Evolutionary conservation across 2,329 filamentous ascomycete species (phyloP).

Genomic region (Aspergillus candidus): DNA sequence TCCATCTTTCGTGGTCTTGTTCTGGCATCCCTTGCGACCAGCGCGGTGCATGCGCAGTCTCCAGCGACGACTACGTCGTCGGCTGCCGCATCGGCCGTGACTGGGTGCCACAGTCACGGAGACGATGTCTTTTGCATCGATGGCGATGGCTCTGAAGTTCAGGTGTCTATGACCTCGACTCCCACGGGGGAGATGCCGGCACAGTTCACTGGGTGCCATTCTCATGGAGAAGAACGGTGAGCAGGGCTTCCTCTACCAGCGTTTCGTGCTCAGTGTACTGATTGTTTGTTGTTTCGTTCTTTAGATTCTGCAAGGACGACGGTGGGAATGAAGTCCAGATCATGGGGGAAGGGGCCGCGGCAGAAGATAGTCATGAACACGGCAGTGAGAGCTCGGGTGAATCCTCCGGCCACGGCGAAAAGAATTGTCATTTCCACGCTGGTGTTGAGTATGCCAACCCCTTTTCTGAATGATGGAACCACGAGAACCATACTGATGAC

Average conservation of each 20-base stretch:
- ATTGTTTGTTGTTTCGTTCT: neutral
- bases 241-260: conserved; percentile 1
- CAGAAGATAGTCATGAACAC: conserved; percentile 21
- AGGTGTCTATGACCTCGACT: conserved; percentile 42
- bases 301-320: conserved; percentile 57
- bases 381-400: conserved; percentile 5
- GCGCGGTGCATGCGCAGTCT: conserved; percentile 10
- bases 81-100: conserved; percentile 43
- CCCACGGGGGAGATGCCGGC: conserved; percentile 53
- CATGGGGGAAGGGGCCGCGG: conserved; percentile 30
- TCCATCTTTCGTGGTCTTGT: conserved; percentile 2
- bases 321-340: conserved; percentile 58
- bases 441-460: conserved; percentile 60
- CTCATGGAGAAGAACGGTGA: conserved; percentile 43
- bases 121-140: conserved; percentile 31
- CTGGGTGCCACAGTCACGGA: conserved; percentile 48
- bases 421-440: conserved; percentile 66
- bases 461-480: neutral
- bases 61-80: conserved; percentile 24
- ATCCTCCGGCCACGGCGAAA: conserved; percentile 14
- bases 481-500: conserved; percentile 4
- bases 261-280: conserved; percentile 1
- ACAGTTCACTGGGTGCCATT: conserved; percentile 16
- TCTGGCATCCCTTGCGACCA: neutral
- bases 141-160: conserved; percentile 31